Evolutionary conservation across 306 rosid genomes (phyloP), one percentile per base, ranked within the genome.

Genomic region (Corylus avellana): DNA sequence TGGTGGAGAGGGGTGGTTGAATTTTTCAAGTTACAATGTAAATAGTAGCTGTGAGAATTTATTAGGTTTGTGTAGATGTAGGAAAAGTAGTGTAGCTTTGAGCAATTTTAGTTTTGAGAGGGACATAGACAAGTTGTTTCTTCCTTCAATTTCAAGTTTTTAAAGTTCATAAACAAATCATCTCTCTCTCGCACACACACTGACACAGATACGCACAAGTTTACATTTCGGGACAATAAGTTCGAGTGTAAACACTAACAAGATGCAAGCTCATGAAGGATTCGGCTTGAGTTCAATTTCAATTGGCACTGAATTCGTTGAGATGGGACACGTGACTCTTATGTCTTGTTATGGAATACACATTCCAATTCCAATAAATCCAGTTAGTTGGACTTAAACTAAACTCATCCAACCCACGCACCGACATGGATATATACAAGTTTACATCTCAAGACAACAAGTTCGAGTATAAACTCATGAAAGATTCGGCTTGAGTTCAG

Each of bases 91-190:
- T 74, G 68, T 77, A 73, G 87, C 82, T 73, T 78, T 72, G 83
- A 81, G 82, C 77, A 72, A 71, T 79, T 58, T 73, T 77, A 84
- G 61, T 84, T 83, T 81, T 79, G 86, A 81, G 79, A 68, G 67
- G 56, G 77, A 80, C 77, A 81, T 22, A 77, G 82, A 75, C 35
- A 32, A 70, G 67, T 62, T 80, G 83, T 72, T 84, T 75, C 44
- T 74, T 74, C 78, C 77, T 76, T 76, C 78, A 57, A 77, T 75
- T 66, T 88, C 79, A 80, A 80, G 73, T 70, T 69, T 72, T 74
- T 82, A 71, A 80, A 77, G 78, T 84, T 84, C 54, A 82, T 67
- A 75, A 49, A 49, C 53, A 10, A 11, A 49, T 59, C 48, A 7
- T 25, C 7, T 64, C 2, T 14, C 35, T 70, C 16, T 56, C 59